Conservation (phyloP, 78 protist genomes). For the Chrysochromulina parva region DNA sequence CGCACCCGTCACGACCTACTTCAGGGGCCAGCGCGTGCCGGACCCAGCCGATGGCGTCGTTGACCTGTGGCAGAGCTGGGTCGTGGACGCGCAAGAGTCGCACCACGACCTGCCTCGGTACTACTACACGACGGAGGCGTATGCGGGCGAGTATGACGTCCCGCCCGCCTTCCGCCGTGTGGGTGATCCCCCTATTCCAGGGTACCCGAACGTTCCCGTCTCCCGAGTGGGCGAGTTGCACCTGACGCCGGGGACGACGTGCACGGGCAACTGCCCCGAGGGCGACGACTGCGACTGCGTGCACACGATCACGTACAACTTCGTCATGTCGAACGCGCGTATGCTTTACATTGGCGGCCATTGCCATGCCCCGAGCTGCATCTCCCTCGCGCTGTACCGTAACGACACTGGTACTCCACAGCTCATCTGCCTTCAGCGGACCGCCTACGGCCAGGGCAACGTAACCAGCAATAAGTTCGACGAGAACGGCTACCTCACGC, state of each 20-base stretch:
- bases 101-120: neutral
- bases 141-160: conserved; percentile 26
- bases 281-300: conserved; percentile 4
- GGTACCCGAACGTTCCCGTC: neutral
- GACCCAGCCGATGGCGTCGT: too few relatives aligned
- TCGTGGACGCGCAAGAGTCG: too few relatives aligned
- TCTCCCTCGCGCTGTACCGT: neutral
- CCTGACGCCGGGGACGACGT: neutral
- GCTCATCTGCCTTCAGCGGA: neutral
- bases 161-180: neutral
- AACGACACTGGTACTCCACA: conserved; percentile 8
- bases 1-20: too few relatives aligned
- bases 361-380: conserved; percentile 33
- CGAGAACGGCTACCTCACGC: neutral
- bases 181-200: neutral
- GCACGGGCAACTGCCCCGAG: neutral
- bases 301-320: neutral
- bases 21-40: too few relatives aligned
- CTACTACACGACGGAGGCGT: conserved; percentile 10
- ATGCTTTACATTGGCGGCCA: conserved; percentile 10
- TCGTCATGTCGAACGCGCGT: neutral
- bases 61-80: too few relatives aligned
- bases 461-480: neutral
- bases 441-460: neutral
- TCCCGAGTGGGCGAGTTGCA: too few relatives aligned